Base-by-base conservation (phyloP, 2,329 filamentous ascomycete species). In the Fusarium devonianum region DNA sequence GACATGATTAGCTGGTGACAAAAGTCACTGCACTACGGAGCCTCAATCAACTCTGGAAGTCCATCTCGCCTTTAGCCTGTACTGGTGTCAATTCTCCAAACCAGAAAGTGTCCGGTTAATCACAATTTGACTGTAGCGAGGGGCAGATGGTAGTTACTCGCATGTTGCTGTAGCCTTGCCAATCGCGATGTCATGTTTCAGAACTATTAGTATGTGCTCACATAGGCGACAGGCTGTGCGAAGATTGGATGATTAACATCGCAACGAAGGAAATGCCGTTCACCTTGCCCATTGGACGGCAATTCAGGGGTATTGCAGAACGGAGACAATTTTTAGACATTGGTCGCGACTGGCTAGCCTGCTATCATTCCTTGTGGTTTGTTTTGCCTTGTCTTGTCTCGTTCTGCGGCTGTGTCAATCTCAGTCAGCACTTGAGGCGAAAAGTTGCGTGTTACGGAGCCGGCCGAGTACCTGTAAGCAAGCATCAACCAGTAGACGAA, bases 381-480 rank as follows among this genome's bases (percentile, higher is more conserved):
- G 39, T 19, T 36, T 34, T n/a, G n/a, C n/a, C n/a, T n/a, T n/a
- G n/a, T n/a, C n/a, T n/a, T n/a, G n/a, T n/a, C n/a, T n/a, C n/a
- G n/a, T n/a, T n/a, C n/a, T n/a, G 22, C 33, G 37, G 49, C 49
- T 28, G 32, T 46, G 45, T 50, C 34, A 25, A 43, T 41, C 25
- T 45, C 35, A 44, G 39, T 58, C 39, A 57, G 48, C 51, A 42
- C 46, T 40, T 49, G 29, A 14, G 30, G 26, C 13, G 19, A 34
- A 25, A 42, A 29, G 33, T 19, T 16, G 34, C 32, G 42, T 36
- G 36, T 23, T 30, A 50, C 58, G 58, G 61, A 59, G 49, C 49
- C 50, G 45, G 45, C 56, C 60, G 43, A 61, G 48, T 58, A n/a
- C n/a, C n/a, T n/a, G n/a, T n/a, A 46, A 56, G 56, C 49, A 50